These are phyloP conservation scores for Orobanche coerulescens DNA, from an alignment of 257 asterid species.

Conservation along the genomic window DNA sequence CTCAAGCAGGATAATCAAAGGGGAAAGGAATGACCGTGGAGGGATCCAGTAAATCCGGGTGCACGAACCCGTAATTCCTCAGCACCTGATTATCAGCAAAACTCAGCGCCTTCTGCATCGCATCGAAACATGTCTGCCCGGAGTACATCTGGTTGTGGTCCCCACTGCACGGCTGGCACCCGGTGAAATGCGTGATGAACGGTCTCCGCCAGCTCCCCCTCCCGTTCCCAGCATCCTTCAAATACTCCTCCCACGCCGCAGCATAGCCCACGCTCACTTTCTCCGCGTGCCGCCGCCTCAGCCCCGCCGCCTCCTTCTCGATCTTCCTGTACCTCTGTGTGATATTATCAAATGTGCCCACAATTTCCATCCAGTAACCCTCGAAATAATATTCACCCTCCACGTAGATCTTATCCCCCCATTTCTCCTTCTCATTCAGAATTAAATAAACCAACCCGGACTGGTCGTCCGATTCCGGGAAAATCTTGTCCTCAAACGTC, in stretches of 20 bases:
- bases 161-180: slow-evolving; percentile 98
- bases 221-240: slow-evolving; percentile 67
- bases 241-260: slow-evolving; percentile 57
- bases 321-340: slow-evolving; percentile 38
- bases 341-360: slow-evolving; percentile 49
- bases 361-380: slow-evolving; percentile 90
- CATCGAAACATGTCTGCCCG: slow-evolving; percentile 60
- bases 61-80: slow-evolving; percentile 65
- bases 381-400: slow-evolving; percentile 70
- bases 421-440: slow-evolving; percentile 57
- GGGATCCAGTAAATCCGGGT: slow-evolving; percentile 54
- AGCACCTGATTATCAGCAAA: slow-evolving; percentile 97
- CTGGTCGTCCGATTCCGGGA: slow-evolving; percentile 83
- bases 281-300: slow-evolving; percentile 81
- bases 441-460: slow-evolving; percentile 61
- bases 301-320: slow-evolving; percentile 34
- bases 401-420: slow-evolving; percentile 60
- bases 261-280: slow-evolving; percentile 53
- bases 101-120: slow-evolving; percentile 66
- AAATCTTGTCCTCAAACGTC: slow-evolving; percentile 57
- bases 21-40: slow-evolving; percentile 64
- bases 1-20: slow-evolving; percentile 60
- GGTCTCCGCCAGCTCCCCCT: slow-evolving; percentile 80
- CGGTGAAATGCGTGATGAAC: slow-evolving; percentile 91
- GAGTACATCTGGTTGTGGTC: slow-evolving; percentile 79